phyloP scores from a whole-genome alignment of 2,329 filamentous ascomycete genomes.

The Sphaerulina vaccinii region DNA sequence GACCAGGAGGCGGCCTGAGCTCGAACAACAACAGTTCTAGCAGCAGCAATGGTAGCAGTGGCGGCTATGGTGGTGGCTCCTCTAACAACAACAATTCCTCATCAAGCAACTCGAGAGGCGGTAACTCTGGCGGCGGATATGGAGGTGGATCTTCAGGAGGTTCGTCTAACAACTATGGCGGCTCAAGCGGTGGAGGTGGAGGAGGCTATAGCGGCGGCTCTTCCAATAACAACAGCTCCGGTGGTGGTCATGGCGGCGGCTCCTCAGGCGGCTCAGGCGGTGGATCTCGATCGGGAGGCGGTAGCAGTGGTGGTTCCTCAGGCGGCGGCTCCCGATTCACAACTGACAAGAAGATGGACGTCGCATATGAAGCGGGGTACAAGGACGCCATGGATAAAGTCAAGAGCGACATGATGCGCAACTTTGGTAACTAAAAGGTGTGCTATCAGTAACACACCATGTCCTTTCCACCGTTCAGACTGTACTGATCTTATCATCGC shows the following conservation, averaged over 20 bases:
- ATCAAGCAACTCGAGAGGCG: background rate
- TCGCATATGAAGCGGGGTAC: constrained; percentile 23
- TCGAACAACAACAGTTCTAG: constrained; percentile 3
- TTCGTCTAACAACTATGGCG: background rate
- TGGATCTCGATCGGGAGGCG: background rate
- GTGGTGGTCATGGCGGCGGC: constrained; percentile 7
- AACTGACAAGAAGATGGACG: constrained; percentile 22
- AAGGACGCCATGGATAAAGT: constrained; percentile 25
- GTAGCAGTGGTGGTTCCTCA: constrained; percentile 9
- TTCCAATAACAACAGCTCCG: background rate
- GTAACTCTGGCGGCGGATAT: constrained; percentile 1
- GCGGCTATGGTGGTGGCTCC: constrained; percentile 3
- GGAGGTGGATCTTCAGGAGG: constrained; percentile 11
- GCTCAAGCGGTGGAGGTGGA: constrained; percentile 8
- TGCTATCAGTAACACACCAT: background rate
- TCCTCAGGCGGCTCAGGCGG: background rate
- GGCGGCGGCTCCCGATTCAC: constrained; percentile 17
- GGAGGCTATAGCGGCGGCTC: constrained; percentile 5
- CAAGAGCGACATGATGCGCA: constrained; percentile 22
- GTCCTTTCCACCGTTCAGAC: background rate
- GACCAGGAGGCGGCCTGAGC: background rate
- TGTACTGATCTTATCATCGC: constrained; percentile 3
- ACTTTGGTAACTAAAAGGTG: constrained; percentile 16
- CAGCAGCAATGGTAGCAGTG: background rate
- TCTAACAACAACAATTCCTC: constrained; percentile 4